Base-by-base conservation (phyloP, 176 grass and related monocot species). In the Phragmites australis region DNA sequence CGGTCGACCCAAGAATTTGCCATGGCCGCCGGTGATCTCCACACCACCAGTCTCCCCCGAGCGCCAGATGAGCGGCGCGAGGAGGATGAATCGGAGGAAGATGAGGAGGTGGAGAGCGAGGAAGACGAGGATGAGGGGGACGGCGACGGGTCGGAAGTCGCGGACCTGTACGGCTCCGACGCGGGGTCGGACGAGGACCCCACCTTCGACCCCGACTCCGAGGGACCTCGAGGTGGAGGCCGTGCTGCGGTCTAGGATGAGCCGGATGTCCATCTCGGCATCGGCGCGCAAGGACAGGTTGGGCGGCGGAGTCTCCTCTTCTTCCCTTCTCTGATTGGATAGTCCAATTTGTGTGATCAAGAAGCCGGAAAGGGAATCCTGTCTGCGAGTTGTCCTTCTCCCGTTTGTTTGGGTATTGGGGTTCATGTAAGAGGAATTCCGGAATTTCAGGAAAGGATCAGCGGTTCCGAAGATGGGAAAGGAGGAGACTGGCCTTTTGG, bases 221-320 rank as follows among this genome's bases (percentile, higher is more conserved):
- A 87, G 42, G 17, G 50, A 31, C 46, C 66, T 42, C 15, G 76
- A 60, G 61, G 61, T 57, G 70, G 78, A 87, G 59, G 51, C 70
- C 31, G 61, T 66, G 70, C 70, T 87, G 30, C 64, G 50, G 61
- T 57, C 62, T 60, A 49, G 70, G 42, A 81, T 87, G 77, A 63
- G 77, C 42, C 61, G 52, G 31, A 47, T 87, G 70, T 87, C 78
- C 29, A 81, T 87, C 70, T 66, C 70, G n/a, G 41, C 60, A 29
- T 65, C 70, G n/a, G 50, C 50, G 17, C 41, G 78, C 62, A 87
- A 80, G 69, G 59, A 18, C 68, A 80, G 84, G 84, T 86, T 56
- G 40, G 83, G 51, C 72, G 39, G 51, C 52, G 41, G 17, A 26
- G 17, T 49, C 18, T 11, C 5, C 27, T 59, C 37, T 37, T 76